Evolutionary conservation across 179 eudicot genomes (phyloP).

Genomic region (Dionaea muscipula): DNA sequence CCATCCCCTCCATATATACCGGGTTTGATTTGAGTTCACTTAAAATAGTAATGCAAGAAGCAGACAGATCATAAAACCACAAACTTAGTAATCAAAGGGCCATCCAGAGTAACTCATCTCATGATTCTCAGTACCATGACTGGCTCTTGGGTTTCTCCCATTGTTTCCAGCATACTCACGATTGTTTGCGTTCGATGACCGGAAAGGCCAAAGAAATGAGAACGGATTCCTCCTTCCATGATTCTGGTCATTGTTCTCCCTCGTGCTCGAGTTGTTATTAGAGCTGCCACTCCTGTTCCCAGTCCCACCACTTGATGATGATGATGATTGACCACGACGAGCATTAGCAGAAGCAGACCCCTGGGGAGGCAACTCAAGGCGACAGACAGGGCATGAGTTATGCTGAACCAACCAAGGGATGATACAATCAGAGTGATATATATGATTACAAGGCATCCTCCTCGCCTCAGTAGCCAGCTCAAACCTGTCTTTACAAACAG

Average conservation of each 20-base stretch:
- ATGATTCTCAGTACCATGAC: slow-evolving; percentile 18
- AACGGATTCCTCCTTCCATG: slow-evolving; percentile 41
- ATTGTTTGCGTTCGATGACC: slow-evolving; percentile 34
- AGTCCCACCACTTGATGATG: too few relatives aligned
- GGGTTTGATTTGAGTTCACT: slow-evolving; percentile 15
- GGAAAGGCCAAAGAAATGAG: slow-evolving; percentile 66
- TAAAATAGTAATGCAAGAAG: slow-evolving; percentile 13
- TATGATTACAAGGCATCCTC: slow-evolving; percentile 59
- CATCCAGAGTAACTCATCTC: slow-evolving; percentile 32
- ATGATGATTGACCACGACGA: slow-evolving; percentile 14
- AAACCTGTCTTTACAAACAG: slow-evolving; percentile 66
- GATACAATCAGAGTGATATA: slow-evolving; percentile 74
- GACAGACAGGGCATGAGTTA: slow-evolving; percentile 76
- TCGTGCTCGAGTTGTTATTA: slow-evolving; percentile 20
- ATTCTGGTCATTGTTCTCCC: slow-evolving; percentile 28
- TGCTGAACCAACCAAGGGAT: slow-evolving; percentile 66
- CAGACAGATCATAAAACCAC: slow-evolving; percentile 1
- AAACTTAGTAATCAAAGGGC: slow-evolving; percentile 49
- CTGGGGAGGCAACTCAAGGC: slow-evolving; percentile 35
- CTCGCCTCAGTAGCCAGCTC: slow-evolving; percentile 42
- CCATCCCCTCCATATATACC: slow-evolving; percentile 23
- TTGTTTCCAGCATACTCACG: slow-evolving; percentile 14
- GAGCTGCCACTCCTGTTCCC: slow-evolving; percentile 26
- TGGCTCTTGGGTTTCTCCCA: slow-evolving; percentile 19
- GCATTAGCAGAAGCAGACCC: slow-evolving; percentile 18